Conservation (phyloP, 2,329 filamentous ascomycete species). For the Penicillium capsulatum region DNA sequence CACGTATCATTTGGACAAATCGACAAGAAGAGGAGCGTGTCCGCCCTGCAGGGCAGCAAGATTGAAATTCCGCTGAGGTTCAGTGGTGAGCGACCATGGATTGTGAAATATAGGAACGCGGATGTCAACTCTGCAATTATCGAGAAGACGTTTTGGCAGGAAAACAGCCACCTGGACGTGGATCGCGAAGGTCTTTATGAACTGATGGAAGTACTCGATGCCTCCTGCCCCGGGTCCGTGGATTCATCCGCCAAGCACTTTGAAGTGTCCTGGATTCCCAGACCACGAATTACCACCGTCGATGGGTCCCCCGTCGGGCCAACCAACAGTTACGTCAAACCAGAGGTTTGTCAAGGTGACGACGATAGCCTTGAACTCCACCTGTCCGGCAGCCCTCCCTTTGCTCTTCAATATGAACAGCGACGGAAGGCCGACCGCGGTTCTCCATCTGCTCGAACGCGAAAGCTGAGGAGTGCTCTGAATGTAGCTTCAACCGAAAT, state of each 20-base stretch:
- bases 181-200: constrained; percentile 70
- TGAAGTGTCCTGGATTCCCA: constrained; percentile 76
- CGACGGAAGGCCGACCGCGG: constrained; percentile 66
- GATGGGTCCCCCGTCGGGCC: constrained; percentile 46
- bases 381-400: constrained; percentile 77
- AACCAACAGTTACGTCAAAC: constrained; percentile 61
- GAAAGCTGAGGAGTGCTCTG: constrained; percentile 71
- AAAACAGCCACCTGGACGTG: constrained; percentile 67
- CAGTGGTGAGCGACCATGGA: constrained; percentile 82
- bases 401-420: constrained; percentile 75
- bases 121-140: constrained; percentile 51
- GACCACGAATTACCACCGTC: constrained; percentile 66
- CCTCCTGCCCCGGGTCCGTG: constrained; percentile 74
- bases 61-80: constrained; percentile 77
- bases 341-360: constrained; percentile 88
- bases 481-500: constrained; percentile 74
- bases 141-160: constrained; percentile 48
- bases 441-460: constrained; percentile 60
- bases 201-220: constrained; percentile 71
- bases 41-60: constrained; percentile 70
- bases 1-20: constrained; percentile 80
- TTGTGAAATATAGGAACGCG: constrained; percentile 67
- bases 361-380: constrained; percentile 81
- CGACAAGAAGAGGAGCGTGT: constrained; percentile 70
- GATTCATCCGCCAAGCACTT: constrained; percentile 71